A percentile compares a stretch with the other conserved stretches of the same genome.
Evolutionary conservation across 257 asterid genomes (phyloP).

Genomic region (Solanum habrochaites): DNA sequence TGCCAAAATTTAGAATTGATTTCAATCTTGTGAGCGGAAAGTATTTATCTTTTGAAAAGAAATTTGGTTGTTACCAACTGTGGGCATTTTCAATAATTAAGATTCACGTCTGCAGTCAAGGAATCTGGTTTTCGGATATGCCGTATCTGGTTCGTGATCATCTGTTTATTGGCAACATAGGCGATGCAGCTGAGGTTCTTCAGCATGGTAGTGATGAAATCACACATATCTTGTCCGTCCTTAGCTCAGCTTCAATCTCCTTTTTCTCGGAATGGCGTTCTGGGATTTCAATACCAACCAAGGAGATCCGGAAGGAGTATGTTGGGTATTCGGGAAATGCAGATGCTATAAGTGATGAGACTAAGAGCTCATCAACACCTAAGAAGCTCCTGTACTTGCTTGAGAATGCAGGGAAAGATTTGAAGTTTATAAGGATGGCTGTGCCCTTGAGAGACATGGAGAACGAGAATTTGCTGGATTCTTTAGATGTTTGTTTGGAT

Average conservation of each 20-base stretch:
- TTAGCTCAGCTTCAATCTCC: conserved; percentile 79
- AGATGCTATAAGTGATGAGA: conserved; percentile 31
- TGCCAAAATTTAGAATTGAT: background rate
- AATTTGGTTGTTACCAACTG: background rate
- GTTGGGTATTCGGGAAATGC: conserved; percentile 43
- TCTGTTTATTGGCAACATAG: conserved; percentile 72
- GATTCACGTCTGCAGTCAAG: background rate
- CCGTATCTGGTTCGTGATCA: conserved; percentile 77
- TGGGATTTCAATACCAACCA: conserved; percentile 44
- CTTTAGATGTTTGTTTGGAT: conserved; percentile 81
- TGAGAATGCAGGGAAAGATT: conserved; percentile 88
- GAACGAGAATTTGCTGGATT: conserved; percentile 71
- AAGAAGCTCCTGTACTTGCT: conserved; percentile 65
- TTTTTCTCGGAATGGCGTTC: conserved; percentile 93
- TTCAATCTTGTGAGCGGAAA: background rate
- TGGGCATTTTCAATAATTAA: background rate
- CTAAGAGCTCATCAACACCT: conserved; percentile 50
- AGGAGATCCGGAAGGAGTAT: conserved; percentile 75
- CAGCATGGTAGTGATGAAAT: conserved; percentile 67
- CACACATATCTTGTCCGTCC: conserved; percentile 70
- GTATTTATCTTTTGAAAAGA: background rate
- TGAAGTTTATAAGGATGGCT: conserved; percentile 81
- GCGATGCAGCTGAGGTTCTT: conserved; percentile 86
- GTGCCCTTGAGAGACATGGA: conserved; percentile 93
- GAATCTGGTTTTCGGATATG: conserved; percentile 35